Evolutionary conservation across 2,329 filamentous ascomycete genomes (phyloP), one percentile per base, ranked within the genome.

Genomic region (Dothiorella sarmentorum): DNA sequence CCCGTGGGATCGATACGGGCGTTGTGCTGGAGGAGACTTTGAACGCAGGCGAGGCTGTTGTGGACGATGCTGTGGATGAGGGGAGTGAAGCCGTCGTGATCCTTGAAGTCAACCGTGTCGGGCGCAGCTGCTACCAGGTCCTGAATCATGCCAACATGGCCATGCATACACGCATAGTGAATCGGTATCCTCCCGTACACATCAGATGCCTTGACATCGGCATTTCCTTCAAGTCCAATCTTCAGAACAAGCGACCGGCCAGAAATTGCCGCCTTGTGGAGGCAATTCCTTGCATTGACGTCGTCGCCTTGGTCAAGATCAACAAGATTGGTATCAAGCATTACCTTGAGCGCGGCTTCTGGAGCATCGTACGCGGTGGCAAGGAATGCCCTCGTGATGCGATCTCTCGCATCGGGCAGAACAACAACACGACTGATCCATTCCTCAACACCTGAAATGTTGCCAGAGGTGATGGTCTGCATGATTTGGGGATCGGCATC

Each of bases 71-170:
- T 89, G 73, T 97, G 94, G 59, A 99, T 94, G 44, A 99, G 78
- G 0, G 94, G 92, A 0, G 93, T 97, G 72, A 96, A 99, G 73
- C 96, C 97, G 76, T 99, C 93, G 69, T 97, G 90, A 68, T 99
- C 94, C 69, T 92, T 92, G 38, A 88, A 79, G 69, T 97, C 86
- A 61, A 97, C 88, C 0, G 91, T 96, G 18, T 84, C 79, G 4
- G 85, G 83, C 45, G 88, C 86, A 20, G 84, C 84, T 63, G 82
- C 76, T 52, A 96, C 77, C 18, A 97, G 79, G 42, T 84, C 82
- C 64, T 90, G 83, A 26, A 95, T 83, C 85, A 96, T 91, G 57
- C 90, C 88, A 18, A 95, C 81, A 44, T 90, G 85, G 4, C 94
- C 94, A 75, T 97, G 91, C 83, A 97, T 92, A 71, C 91, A 96